Evolutionary conservation across 768 basidiomycete species (phyloP).

Genomic region (Suillus placidus): DNA sequence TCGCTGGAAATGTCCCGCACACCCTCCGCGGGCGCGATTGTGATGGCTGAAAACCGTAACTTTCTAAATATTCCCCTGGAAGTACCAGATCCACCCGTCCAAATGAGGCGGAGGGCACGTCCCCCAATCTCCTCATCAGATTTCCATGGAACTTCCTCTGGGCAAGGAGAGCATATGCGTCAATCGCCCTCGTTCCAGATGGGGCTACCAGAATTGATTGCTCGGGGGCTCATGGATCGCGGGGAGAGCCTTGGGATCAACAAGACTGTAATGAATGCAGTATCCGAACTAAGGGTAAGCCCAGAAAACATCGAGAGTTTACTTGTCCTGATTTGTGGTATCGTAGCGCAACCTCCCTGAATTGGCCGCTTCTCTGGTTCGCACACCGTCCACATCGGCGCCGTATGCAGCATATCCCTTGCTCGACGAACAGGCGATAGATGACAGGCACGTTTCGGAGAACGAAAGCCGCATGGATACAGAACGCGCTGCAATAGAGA

Average conservation of each 20-base stretch:
- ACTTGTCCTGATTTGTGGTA: slow-evolving; percentile 15
- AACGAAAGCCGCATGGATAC: slow-evolving; percentile 70
- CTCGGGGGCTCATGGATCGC: slow-evolving; percentile 71
- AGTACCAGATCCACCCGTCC: slow-evolving; percentile 49
- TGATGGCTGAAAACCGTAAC: slow-evolving; percentile 83
- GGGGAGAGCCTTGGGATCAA: slow-evolving; percentile 85
- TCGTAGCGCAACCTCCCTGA: slow-evolving; percentile 84
- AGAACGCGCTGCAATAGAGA: slow-evolving; percentile 59
- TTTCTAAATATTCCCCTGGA: slow-evolving; percentile 74
- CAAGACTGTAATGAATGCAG: slow-evolving; percentile 78
- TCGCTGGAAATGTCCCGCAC: slow-evolving; percentile 75
- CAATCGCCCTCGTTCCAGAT: slow-evolving; percentile 48
- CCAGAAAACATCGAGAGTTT: background rate
- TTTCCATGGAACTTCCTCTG: slow-evolving; percentile 23
- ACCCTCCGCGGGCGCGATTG: slow-evolving; percentile 72
- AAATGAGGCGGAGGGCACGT: slow-evolving; percentile 40
- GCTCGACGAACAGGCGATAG: slow-evolving; percentile 55
- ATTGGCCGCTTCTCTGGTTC: slow-evolving; percentile 66
- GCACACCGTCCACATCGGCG: slow-evolving; percentile 45
- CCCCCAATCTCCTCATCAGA: slow-evolving; percentile 26
- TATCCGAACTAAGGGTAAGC: slow-evolving; percentile 73
- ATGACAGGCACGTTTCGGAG: slow-evolving; percentile 71
- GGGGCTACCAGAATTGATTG: slow-evolving; percentile 70
- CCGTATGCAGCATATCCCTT: slow-evolving; percentile 61
- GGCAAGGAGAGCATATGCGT: slow-evolving; percentile 35